Evolutionary conservation across 257 asterid genomes (phyloP).

Genomic region (Fraxinus cuspidata): DNA sequence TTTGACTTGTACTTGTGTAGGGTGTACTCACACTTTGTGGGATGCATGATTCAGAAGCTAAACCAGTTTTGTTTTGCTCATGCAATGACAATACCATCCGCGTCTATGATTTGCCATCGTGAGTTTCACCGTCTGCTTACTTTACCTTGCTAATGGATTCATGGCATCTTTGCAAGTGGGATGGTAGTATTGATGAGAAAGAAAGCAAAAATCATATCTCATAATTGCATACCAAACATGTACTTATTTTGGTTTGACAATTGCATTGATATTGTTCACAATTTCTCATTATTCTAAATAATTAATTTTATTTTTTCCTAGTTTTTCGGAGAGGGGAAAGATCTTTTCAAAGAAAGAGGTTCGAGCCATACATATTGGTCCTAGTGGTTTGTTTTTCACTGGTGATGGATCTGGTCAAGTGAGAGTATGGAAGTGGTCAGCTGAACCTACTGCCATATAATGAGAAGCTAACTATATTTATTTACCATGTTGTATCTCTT

Average conservation of each 20-base stretch:
- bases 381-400: constrained; percentile 83
- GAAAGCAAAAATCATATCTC: not conserved
- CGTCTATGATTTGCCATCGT: constrained; percentile 95
- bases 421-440: constrained; percentile 85
- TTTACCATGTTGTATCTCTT: constrained; percentile 7
- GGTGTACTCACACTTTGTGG: constrained; percentile 86
- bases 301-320: constrained; percentile 21
- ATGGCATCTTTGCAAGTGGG: constrained; percentile 13
- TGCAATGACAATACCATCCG: constrained; percentile 72
- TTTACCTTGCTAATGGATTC: constrained; percentile 19
- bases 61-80: constrained; percentile 86
- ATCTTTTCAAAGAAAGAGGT: constrained; percentile 74
- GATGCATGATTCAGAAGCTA: constrained; percentile 91
- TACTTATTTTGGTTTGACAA: not conserved
- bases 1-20: constrained; percentile 37
- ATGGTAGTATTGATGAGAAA: not conserved
- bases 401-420: constrained; percentile 92
- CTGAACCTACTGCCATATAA: constrained; percentile 44
- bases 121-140: constrained; percentile 32
- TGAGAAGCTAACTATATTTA: constrained; percentile 22
- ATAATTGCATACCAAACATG: not conserved
- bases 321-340: constrained; percentile 87
- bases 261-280: not conserved
- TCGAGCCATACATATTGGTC: constrained; percentile 81
- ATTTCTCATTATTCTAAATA: not conserved